Conservation (phyloP, 768 basidiomycete species). For the Lactarius quietus region DNA sequence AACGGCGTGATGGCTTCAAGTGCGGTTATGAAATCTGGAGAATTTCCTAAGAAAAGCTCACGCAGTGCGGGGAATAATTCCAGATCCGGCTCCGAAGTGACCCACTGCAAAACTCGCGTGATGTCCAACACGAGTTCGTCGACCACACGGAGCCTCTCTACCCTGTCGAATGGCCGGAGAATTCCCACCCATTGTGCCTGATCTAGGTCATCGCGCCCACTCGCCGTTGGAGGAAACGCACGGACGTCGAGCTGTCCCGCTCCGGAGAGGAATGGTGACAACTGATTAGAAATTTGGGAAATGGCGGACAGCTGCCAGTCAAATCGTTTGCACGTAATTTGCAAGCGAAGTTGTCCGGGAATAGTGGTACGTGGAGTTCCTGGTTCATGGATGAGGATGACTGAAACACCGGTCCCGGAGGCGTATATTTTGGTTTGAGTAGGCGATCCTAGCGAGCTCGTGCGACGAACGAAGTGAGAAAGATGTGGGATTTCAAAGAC, state of each 20-base stretch:
- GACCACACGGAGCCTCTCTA: background rate
- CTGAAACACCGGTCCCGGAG: background rate
- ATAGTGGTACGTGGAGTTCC: background rate
- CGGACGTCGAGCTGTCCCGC: background rate
- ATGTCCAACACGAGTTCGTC: background rate
- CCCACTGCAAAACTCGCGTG: background rate
- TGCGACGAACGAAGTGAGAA: background rate
- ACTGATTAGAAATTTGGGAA: background rate
- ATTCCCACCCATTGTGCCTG: slow-evolving; percentile 2
- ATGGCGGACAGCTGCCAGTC: slow-evolving; percentile 6
- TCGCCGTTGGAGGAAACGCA: too few species aligned
- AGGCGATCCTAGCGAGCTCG: background rate
- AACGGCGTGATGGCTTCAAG: background rate
- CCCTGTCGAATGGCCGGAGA: background rate
- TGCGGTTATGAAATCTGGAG: background rate
- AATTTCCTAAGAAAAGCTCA: background rate
- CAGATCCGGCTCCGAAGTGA: background rate
- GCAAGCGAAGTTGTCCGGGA: background rate
- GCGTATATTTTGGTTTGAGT: background rate
- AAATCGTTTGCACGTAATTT: background rate
- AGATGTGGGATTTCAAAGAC: slow-evolving; percentile 1
- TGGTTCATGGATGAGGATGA: background rate
- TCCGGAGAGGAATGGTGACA: background rate
- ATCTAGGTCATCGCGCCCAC: background rate
- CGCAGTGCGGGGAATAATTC: background rate